Percentiles rank a stretch among this genome's conserved stretches.
Conservation (phyloP, 140 eudicot genomes). For the Cichorium intybus region DNA sequence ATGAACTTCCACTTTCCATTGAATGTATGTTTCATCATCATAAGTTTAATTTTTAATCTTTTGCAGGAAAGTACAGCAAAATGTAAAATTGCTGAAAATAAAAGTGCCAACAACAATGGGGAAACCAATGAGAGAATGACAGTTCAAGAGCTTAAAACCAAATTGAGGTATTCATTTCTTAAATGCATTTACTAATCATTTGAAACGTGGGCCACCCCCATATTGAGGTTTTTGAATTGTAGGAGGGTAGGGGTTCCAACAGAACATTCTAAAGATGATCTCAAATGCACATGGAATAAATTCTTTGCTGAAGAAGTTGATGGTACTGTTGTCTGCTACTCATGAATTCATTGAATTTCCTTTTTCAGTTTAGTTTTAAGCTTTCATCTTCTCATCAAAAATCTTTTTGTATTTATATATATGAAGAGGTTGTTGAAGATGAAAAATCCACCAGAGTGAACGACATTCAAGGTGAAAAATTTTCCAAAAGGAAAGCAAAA, state of each 20-base stretch:
- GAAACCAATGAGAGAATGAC: conserved; percentile 31
- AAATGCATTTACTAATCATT: not conserved
- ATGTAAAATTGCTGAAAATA: not conserved
- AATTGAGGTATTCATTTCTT: conserved; percentile 30
- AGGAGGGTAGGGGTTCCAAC: conserved; percentile 71
- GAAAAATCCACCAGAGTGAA: conserved; percentile 23
- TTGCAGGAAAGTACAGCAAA: conserved; percentile 22
- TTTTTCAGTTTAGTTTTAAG: not conserved
- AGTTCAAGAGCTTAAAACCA: conserved; percentile 41
- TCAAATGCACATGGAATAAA: conserved; percentile 46
- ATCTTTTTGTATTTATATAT: conserved; percentile 11
- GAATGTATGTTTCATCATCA: not conserved
- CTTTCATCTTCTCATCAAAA: not conserved
- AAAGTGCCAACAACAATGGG: conserved; percentile 7
- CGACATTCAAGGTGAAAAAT: conserved; percentile 22
- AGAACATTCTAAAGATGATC: conserved; percentile 66
- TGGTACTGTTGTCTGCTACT: conserved; percentile 40
- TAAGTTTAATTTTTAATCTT: conserved; percentile 1
- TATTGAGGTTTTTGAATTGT: conserved; percentile 22
- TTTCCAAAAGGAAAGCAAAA: conserved; percentile 44
- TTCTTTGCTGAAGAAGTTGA: conserved; percentile 29
- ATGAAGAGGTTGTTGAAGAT: conserved; percentile 28
- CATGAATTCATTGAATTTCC: not conserved
- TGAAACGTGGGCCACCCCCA: not conserved
- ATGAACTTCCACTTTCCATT: not conserved